Conservation (phyloP, 345 rosid species). For the Rhodomyrtus tomentosa region DNA sequence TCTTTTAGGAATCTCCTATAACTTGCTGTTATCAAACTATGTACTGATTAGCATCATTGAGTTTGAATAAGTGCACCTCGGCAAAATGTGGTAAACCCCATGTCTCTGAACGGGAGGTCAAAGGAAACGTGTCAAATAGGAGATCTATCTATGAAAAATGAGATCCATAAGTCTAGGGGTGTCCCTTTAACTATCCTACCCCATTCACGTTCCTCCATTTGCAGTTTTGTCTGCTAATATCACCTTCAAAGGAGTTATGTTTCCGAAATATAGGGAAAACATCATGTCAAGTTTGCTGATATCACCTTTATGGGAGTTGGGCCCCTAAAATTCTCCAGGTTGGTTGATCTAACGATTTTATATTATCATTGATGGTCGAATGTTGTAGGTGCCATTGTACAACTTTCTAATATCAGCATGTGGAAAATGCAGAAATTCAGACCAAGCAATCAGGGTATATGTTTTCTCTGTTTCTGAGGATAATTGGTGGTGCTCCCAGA, state of each 20-base stretch:
- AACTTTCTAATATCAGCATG: conserved; percentile 79
- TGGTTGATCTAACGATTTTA: background rate
- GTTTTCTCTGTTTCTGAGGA: background rate
- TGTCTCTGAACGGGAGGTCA: background rate
- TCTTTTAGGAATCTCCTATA: background rate
- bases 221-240: background rate
- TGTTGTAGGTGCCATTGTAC: conserved; percentile 61
- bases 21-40: background rate
- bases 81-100: background rate
- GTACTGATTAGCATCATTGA: background rate
- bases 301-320: background rate
- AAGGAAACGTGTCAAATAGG: background rate
- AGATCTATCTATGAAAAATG: background rate
- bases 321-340: background rate
- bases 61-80: background rate
- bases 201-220: background rate
- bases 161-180: background rate
- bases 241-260: background rate
- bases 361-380: background rate
- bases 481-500: background rate
- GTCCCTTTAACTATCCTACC: background rate
- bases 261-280: background rate
- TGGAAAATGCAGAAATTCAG: conserved; percentile 80
- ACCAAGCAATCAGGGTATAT: conserved; percentile 51
- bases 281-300: background rate